Conservation (phyloP, 306 rosid species). For the Trifolium pratense region DNA sequence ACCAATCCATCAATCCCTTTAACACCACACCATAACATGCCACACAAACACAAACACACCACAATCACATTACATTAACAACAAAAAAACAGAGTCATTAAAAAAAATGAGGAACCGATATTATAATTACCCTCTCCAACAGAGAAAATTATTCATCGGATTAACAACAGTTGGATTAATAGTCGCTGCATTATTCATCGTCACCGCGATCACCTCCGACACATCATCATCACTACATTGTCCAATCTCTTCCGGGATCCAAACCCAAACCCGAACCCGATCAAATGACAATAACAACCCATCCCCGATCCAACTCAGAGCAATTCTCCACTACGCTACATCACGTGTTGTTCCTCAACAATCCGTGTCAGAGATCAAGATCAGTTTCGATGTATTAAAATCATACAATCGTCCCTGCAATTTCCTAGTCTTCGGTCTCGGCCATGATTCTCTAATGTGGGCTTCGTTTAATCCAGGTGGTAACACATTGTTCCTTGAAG, state of each 20-base stretch:
- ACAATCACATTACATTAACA: neutral
- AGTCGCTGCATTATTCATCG: constrained; percentile 53
- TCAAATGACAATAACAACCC: constrained; percentile 30
- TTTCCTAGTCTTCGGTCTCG: constrained; percentile 85
- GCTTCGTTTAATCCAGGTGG: constrained; percentile 82
- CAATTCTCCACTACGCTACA: constrained; percentile 92
- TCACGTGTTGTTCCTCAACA: constrained; percentile 74
- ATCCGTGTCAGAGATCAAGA: constrained; percentile 63
- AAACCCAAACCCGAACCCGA: constrained; percentile 14
- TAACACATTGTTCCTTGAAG: constrained; percentile 80
- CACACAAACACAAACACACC: neutral
- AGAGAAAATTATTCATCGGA: constrained; percentile 52
- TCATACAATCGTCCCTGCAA: constrained; percentile 62
- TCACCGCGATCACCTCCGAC: constrained; percentile 42
- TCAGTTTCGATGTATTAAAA: constrained; percentile 68
- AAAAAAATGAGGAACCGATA: constrained; percentile 49
- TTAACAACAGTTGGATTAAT: constrained; percentile 52
- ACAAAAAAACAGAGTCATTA: no score
- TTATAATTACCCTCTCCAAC: constrained; percentile 16
- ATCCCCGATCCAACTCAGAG: constrained; percentile 54
- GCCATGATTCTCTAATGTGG: constrained; percentile 97
- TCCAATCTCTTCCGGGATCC: neutral
- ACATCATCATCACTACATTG: constrained; percentile 44
- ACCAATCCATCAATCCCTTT: neutral
- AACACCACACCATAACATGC: neutral